Conservation (phyloP, 257 asterid genomes). For the Anisodus acutangulus region DNA sequence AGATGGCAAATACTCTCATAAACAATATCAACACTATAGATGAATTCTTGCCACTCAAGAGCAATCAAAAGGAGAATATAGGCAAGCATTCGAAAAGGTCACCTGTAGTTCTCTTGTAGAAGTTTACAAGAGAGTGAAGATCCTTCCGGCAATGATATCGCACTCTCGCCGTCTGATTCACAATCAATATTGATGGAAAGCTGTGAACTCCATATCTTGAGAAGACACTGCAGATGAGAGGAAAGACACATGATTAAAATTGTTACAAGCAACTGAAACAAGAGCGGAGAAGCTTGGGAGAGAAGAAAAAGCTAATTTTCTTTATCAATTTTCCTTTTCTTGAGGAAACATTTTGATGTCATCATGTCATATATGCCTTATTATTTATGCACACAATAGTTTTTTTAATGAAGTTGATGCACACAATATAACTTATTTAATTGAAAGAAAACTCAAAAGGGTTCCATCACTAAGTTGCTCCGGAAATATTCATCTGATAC, state of each 20-base stretch:
- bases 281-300: not conserved
- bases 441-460: not conserved
- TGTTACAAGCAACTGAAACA: not conserved
- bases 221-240: conserved; percentile 52
- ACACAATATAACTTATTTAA: not conserved
- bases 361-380: not conserved
- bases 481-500: not conserved
- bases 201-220: conserved; percentile 66
- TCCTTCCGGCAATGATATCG: conserved; percentile 57
- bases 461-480: not conserved
- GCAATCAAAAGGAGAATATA: conserved; percentile 17
- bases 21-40: not conserved
- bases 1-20: not conserved
- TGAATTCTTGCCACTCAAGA: conserved; percentile 20
- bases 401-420: too few relatives aligned
- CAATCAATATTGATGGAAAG: conserved; percentile 56
- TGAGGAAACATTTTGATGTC: not conserved
- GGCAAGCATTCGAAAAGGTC: conserved; percentile 17
- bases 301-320: not conserved
- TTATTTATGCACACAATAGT: not conserved
- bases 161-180: conserved; percentile 41
- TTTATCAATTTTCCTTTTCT: conserved; percentile 1
- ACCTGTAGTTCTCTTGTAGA: conserved; percentile 62
- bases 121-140: conserved; percentile 50
- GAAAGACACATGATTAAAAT: conserved; percentile 14